phyloP scores from a whole-genome alignment of 2,329 filamentous ascomycete genomes.

The Macroventuria anomochaeta region DNA sequence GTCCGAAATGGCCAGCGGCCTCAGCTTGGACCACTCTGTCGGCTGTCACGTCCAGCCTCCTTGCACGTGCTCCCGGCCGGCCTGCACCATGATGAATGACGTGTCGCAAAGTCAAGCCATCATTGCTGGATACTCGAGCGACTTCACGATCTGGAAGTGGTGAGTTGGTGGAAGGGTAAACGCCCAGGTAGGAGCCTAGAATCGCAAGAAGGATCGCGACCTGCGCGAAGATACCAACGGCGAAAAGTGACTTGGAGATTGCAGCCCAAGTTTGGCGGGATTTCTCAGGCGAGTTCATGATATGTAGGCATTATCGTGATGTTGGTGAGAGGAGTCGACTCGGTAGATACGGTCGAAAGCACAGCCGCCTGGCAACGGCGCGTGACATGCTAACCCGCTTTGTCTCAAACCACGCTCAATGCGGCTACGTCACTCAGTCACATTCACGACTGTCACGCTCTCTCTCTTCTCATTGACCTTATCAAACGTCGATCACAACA shows the following conservation, averaged over 20 bases:
- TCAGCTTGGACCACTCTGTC: constrained; percentile 32
- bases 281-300: constrained; percentile 25
- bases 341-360: constrained; percentile 18
- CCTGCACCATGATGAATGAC: constrained; percentile 46
- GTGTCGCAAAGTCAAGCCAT: constrained; percentile 39
- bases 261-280: constrained; percentile 22
- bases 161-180: constrained; percentile 13
- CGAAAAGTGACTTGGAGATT: constrained; percentile 22
- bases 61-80: constrained; percentile 40
- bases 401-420: background rate
- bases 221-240: constrained; percentile 30
- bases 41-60: constrained; percentile 40
- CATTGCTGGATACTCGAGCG: constrained; percentile 3
- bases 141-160: constrained; percentile 15
- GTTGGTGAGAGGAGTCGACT: constrained; percentile 15
- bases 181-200: constrained; percentile 21
- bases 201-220: constrained; percentile 27
- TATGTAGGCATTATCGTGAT: constrained; percentile 26
- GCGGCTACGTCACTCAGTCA: constrained; percentile 14
- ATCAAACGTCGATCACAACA: background rate
- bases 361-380: constrained; percentile 7
- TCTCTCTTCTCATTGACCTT: too few relatives aligned
- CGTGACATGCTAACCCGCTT: constrained; percentile 10
- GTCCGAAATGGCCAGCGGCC: constrained; percentile 34
- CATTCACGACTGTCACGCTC: constrained; percentile 2